Evolutionary conservation across 371 early-diverging fungal genomes (phyloP).

Genomic region (Apophysomyces variabilis): DNA sequence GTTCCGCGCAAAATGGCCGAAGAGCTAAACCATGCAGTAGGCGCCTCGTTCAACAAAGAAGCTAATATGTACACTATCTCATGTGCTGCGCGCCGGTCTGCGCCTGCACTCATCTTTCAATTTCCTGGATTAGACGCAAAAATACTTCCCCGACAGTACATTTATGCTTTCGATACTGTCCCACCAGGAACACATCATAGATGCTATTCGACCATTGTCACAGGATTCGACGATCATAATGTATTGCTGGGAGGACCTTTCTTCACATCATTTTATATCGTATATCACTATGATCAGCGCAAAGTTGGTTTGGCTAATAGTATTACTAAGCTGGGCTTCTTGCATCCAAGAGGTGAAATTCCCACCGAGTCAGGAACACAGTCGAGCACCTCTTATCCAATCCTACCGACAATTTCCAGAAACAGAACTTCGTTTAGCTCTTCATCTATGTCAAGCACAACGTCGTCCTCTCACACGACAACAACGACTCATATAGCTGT

Average conservation of each 20-base stretch:
- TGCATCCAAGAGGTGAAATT: slow-evolving; percentile 5
- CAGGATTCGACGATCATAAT: slow-evolving; percentile 20
- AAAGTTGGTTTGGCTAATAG: slow-evolving; percentile 29
- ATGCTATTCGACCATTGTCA: slow-evolving; percentile 32
- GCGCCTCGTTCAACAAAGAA: slow-evolving; percentile 21
- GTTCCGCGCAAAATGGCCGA: slow-evolving; percentile 27
- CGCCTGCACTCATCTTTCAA: slow-evolving; percentile 24
- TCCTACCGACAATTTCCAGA: neutral
- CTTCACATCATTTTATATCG: slow-evolving; percentile 38
- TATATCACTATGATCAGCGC: slow-evolving; percentile 18
- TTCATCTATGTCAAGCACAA: neutral
- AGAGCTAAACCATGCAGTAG: slow-evolving; percentile 23
- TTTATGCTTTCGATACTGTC: slow-evolving; percentile 16
- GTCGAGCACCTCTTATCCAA: neutral
- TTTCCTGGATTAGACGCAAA: slow-evolving; percentile 30
- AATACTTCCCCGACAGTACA: slow-evolving; percentile 33
- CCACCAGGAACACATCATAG: slow-evolving; percentile 15
- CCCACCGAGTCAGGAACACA: neutral
- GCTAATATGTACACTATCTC: slow-evolving; percentile 25
- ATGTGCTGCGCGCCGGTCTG: slow-evolving; percentile 20
- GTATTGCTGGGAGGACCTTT: slow-evolving; percentile 41
- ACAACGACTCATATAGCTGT: neutral
- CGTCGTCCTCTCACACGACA: neutral
- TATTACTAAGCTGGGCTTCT: slow-evolving; percentile 5
- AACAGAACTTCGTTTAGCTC: neutral